Conservation (phyloP, 208 protist species). For the Trypanosoma brucei region DNA sequence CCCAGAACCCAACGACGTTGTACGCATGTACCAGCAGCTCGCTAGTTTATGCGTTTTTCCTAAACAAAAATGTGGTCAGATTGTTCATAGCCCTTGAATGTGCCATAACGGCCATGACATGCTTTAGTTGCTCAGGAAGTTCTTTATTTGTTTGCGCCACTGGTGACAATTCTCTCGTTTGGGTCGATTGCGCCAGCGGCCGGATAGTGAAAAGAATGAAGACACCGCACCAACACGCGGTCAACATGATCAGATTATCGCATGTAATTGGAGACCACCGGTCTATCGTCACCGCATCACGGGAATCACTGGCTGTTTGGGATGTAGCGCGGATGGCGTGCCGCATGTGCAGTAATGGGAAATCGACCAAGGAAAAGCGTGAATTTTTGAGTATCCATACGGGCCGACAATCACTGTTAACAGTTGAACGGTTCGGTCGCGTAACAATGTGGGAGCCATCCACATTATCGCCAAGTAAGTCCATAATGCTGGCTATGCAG, state of each 20-base stretch:
- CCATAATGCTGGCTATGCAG: constrained; percentile 8
- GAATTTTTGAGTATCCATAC: constrained; percentile 18
- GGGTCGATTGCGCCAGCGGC: constrained; percentile 22
- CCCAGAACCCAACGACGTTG: constrained; percentile 15
- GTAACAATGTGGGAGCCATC: constrained; percentile 13
- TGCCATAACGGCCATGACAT: constrained; percentile 15
- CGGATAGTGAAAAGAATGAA: constrained; percentile 13
- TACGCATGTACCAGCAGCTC: constrained; percentile 14
- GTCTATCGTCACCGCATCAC: constrained; percentile 15
- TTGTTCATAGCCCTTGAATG: constrained; percentile 16
- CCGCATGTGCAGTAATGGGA: constrained; percentile 11
- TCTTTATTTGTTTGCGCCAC: constrained; percentile 21
- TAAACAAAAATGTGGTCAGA: constrained; percentile 19
- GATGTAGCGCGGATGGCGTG: constrained; percentile 18
- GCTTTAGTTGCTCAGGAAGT: background rate
- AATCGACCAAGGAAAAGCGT: background rate
- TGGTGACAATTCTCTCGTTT: constrained; percentile 12
- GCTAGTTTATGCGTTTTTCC: constrained; percentile 16
- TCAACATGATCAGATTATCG: constrained; percentile 8
- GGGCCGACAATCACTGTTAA: constrained; percentile 7
- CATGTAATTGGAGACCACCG: background rate
- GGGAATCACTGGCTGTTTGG: constrained; percentile 20
- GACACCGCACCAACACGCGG: constrained; percentile 10
- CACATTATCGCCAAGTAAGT: constrained; percentile 1
- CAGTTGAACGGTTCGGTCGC: constrained; percentile 15